These are phyloP conservation scores for Hypoxylon sp. DNA, from an alignment of 2,329 filamentous ascomycete species.

Conservation along the genomic window DNA sequence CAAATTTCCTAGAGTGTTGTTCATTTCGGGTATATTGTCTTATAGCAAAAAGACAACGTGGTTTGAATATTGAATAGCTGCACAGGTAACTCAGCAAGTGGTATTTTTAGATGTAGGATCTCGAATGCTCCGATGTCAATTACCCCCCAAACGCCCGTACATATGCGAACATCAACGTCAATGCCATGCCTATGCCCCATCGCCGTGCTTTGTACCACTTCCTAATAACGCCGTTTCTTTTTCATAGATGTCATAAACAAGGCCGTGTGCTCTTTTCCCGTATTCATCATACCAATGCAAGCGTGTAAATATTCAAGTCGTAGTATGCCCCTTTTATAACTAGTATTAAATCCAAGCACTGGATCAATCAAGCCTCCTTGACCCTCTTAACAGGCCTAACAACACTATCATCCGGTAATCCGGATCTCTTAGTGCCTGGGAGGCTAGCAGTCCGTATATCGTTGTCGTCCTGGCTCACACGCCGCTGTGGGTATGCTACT, in stretches of 20 bases:
- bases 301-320: background rate
- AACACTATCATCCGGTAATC: slow-evolving; percentile 84
- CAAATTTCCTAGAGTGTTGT: background rate
- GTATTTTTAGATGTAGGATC: background rate
- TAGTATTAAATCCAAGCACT: background rate
- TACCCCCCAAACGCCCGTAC: slow-evolving; percentile 1
- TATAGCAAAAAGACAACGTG: background rate
- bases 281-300: background rate
- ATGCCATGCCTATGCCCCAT: slow-evolving; percentile 9
- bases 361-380: slow-evolving; percentile 63
- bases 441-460: slow-evolving; percentile 93
- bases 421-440: slow-evolving; percentile 91
- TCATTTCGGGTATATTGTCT: background rate
- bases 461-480: slow-evolving; percentile 95
- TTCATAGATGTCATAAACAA: background rate
- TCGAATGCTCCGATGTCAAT: background rate
- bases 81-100: background rate
- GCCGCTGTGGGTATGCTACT: slow-evolving; percentile 88
- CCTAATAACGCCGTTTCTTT: slow-evolving; percentile 6
- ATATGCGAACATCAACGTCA: background rate
- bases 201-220: background rate
- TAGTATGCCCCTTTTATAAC: background rate
- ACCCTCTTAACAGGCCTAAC: slow-evolving; percentile 73
- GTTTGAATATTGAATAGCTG: background rate
- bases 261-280: background rate